Percentiles rank a stretch among this genome's conserved stretches.
phyloP scores from a whole-genome alignment of 352 stramenopile species.

The Pythium coloratum region DNA sequence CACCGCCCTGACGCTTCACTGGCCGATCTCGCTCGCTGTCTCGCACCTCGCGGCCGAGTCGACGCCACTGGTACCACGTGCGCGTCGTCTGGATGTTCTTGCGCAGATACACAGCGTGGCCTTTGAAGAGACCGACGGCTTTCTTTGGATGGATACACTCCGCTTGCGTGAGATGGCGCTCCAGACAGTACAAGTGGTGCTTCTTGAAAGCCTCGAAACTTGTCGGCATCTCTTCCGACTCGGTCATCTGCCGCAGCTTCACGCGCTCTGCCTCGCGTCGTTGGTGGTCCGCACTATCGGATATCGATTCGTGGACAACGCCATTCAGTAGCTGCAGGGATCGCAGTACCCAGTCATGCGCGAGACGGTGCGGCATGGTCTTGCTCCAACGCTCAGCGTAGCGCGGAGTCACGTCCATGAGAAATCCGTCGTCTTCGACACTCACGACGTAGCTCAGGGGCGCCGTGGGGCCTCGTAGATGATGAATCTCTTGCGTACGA shows the following conservation, averaged over 20 bases:
- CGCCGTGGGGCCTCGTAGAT: slow-evolving; percentile 41
- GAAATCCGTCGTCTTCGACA: slow-evolving; percentile 43
- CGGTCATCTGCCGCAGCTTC: slow-evolving; percentile 33
- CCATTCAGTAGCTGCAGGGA: slow-evolving; percentile 48
- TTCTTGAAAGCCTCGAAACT: slow-evolving; percentile 79
- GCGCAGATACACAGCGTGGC: slow-evolving; percentile 69
- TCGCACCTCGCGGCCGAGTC: slow-evolving; percentile 60
- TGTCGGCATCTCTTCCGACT: slow-evolving; percentile 66
- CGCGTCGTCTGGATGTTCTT: slow-evolving; percentile 53
- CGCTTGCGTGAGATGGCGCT: slow-evolving; percentile 65
- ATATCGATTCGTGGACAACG: slow-evolving; percentile 13
- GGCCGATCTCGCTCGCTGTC: slow-evolving; percentile 52
- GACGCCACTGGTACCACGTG: slow-evolving; percentile 70
- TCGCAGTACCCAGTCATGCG: slow-evolving; percentile 50
- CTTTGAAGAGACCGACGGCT: slow-evolving; percentile 75
- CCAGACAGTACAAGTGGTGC: slow-evolving; percentile 78
- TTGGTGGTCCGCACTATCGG: neutral
- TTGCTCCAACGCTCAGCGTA: slow-evolving; percentile 74
- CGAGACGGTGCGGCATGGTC: slow-evolving; percentile 47
- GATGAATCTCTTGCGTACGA: slow-evolving; percentile 49
- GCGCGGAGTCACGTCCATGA: slow-evolving; percentile 64
- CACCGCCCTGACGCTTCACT: slow-evolving; percentile 35
- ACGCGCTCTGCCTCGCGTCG: slow-evolving; percentile 34
- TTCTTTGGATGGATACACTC: slow-evolving; percentile 75
- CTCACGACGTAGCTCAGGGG: slow-evolving; percentile 67